Conservation (phyloP, 2,329 filamentous ascomycete species). For the Fusarium sp. region DNA sequence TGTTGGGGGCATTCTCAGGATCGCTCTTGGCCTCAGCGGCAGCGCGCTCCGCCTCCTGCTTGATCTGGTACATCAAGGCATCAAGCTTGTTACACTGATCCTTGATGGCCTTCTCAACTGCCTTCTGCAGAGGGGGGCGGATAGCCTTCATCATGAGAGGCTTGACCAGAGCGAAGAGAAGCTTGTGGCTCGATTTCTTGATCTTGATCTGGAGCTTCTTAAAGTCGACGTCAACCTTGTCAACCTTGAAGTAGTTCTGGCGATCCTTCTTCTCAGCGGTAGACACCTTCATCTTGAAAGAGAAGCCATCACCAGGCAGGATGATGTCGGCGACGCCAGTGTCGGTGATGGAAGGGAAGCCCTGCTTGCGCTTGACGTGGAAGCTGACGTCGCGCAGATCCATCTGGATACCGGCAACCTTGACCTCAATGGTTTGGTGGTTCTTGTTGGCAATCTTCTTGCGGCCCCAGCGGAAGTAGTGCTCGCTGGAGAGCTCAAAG, state of each 20-base stretch:
- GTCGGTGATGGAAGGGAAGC: slow-evolving; percentile 88
- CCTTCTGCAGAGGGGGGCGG: slow-evolving; percentile 84
- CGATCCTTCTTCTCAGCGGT: slow-evolving; percentile 77
- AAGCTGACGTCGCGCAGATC: slow-evolving; percentile 91
- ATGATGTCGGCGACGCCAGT: slow-evolving; percentile 88
- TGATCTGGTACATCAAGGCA: slow-evolving; percentile 73
- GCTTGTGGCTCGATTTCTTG: slow-evolving; percentile 93
- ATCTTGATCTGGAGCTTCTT: slow-evolving; percentile 86
- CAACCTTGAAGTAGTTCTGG: slow-evolving; percentile 92
- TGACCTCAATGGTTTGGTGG: slow-evolving; percentile 82
- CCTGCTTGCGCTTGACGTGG: slow-evolving; percentile 93
- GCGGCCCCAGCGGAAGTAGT: slow-evolving; percentile 94
- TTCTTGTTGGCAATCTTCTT: slow-evolving; percentile 83
- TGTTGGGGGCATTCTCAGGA: slow-evolving; percentile 77
- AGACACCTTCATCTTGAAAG: slow-evolving; percentile 89
- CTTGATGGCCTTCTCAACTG: slow-evolving; percentile 86
- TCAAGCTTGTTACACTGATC: slow-evolving; percentile 82
- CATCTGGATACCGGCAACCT: slow-evolving; percentile 89
- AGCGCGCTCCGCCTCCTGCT: slow-evolving; percentile 81
- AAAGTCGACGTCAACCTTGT: slow-evolving; percentile 83
- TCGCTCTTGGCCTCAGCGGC: slow-evolving; percentile 64
- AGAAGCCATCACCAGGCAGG: slow-evolving; percentile 85
- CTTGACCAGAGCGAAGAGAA: slow-evolving; percentile 86
- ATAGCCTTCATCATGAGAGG: slow-evolving; percentile 84
- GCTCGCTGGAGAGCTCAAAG: slow-evolving; percentile 86